Percentiles rank a stretch among this genome's conserved stretches.
These are phyloP conservation scores for Botrytis aclada DNA, from an alignment of 2,329 filamentous ascomycete species.

Conservation along the genomic window DNA sequence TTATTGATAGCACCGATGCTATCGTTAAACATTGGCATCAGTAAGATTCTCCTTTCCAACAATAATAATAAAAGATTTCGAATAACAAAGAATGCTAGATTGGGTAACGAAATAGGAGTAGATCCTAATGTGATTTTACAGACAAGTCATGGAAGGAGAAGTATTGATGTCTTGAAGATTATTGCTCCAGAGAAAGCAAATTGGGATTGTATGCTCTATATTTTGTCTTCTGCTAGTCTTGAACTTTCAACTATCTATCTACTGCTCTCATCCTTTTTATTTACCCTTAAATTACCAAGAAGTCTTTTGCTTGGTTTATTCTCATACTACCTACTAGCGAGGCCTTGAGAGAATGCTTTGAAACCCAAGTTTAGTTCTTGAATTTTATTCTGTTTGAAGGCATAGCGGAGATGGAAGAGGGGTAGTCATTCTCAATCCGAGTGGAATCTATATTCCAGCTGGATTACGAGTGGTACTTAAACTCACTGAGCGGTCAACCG, in stretches of 20 bases:
- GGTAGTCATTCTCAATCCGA: background rate
- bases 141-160: slow-evolving; percentile 86
- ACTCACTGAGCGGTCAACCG: rapidly evolving
- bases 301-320: background rate
- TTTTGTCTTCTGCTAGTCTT: slow-evolving; percentile 29
- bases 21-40: slow-evolving; percentile 75
- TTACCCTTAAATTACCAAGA: background rate
- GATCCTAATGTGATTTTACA: slow-evolving; percentile 80
- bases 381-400: background rate
- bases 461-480: background rate
- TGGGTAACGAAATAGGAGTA: slow-evolving; percentile 79
- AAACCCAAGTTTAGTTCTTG: background rate
- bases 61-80: background rate
- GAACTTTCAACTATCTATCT: background rate
- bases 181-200: slow-evolving; percentile 83
- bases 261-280: background rate
- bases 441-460: background rate
- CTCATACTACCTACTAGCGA: background rate
- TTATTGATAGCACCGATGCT: slow-evolving; percentile 76
- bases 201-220: slow-evolving; percentile 72
- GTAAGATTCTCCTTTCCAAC: slow-evolving; percentile 22
- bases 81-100: slow-evolving; percentile 45
- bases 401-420: rapidly evolving
- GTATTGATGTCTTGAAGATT: slow-evolving; percentile 78
- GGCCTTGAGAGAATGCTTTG: background rate